Base-by-base conservation (phyloP, 2,329 filamentous ascomycete genomes). In the Pseudogymnoascus destructans region DNA sequence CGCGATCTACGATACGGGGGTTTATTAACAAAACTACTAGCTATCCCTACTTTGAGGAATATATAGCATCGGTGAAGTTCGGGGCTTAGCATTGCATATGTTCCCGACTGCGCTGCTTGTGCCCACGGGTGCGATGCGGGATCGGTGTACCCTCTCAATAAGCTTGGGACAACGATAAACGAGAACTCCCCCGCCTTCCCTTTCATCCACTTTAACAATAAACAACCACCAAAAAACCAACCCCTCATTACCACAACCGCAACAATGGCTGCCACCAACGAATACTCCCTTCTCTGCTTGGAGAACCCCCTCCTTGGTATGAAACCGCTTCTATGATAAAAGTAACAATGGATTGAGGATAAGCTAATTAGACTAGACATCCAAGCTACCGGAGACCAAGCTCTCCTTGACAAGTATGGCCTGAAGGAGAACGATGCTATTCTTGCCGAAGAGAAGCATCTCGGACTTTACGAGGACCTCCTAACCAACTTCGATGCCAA, bases 361-460 rank as follows among this genome's bases (percentile, higher is more conserved):
- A 38, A 30, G 25, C 52, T 25, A 57, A 36, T 40, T 21, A 7
- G 27, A 36, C 23, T 66, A 91, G 88, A 98, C 72, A 98, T 98
- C 73, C 92, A 96, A 76, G 93, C 86, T 67, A 68, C 77, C 67
- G 95, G 90, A 67, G 82, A 92, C 73, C 80, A 91, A 67, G 84
- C 82, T 27, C 84, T 97, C 59, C 87, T 98, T 61, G 77, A 91
- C 66, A 95, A 96, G 79, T 98, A 98, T 72, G 84, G 77, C 60
- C 80, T 98, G 68, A 96, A 98, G 79, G 80, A 86, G 73, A 95
- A 98, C 77, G 92, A 98, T 73, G 93, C 93, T 68, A 96, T 98
- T 72, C 88, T 98, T 61, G 92, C 92, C 59, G 89, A 95, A 73
- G 83, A 89, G 70, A 86, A 95, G 78, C 93, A 98, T 76, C 79